phyloP scores from a whole-genome alignment of 2,329 filamentous ascomycete genomes.

The Alternaria sp. region DNA sequence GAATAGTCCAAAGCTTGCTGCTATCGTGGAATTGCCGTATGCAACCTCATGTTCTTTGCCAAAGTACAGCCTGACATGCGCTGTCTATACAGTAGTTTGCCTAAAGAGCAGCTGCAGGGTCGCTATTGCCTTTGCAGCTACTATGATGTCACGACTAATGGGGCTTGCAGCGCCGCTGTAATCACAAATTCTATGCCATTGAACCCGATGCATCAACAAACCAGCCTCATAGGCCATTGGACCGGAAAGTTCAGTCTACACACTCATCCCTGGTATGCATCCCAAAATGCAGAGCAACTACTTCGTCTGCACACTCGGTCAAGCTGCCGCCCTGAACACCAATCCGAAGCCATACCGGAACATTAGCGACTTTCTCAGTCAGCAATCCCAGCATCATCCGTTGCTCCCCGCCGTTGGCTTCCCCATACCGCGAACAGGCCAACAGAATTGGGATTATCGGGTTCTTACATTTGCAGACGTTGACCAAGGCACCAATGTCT shows the following conservation, averaged over 20 bases:
- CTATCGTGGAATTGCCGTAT: neutral
- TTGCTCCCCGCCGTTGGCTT: constrained; percentile 61
- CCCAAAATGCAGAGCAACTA: constrained; percentile 56
- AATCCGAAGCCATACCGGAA: constrained; percentile 53
- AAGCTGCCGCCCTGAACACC: constrained; percentile 56
- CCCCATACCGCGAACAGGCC: constrained; percentile 42
- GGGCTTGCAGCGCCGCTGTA: neutral
- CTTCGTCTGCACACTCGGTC: constrained; percentile 68
- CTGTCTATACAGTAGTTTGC: neutral
- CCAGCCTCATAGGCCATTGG: constrained; percentile 1
- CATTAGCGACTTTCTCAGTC: constrained; percentile 61
- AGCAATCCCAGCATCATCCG: constrained; percentile 53
- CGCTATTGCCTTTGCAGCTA: constrained; percentile 13
- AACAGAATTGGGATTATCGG: constrained; percentile 34
- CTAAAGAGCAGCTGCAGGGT: constrained; percentile 7
- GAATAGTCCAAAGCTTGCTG: neutral
- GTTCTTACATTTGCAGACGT: constrained; percentile 52
- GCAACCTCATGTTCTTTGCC: neutral
- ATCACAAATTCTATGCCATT: neutral
- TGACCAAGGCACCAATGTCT: constrained; percentile 42
- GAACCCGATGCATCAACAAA: neutral
- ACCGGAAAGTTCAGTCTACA: neutral
- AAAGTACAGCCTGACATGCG: neutral
- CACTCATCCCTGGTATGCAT: neutral
- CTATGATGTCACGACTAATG: constrained; percentile 43